Percentiles rank a stretch among this genome's conserved stretches.
phyloP scores from a whole-genome alignment of 768 basidiomycete genomes.

The Hypsizygus marmoreus region DNA sequence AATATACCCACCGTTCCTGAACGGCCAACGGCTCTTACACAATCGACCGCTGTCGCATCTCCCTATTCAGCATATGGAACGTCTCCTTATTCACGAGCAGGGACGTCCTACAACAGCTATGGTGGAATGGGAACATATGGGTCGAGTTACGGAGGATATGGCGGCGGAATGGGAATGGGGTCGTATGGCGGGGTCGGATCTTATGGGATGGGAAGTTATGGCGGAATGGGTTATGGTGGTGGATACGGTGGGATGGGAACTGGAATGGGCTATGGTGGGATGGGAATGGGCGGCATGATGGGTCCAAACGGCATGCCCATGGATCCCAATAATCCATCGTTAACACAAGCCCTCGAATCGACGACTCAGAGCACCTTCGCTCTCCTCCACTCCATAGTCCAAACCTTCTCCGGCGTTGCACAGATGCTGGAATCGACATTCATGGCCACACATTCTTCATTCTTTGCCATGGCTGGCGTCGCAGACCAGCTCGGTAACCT shows the following conservation, averaged over 20 bases:
- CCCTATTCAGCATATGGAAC: constrained; percentile 43
- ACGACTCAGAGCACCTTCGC: constrained; percentile 93
- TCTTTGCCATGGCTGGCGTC: constrained; percentile 96
- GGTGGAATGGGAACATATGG: constrained; percentile 31
- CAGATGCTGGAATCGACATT: constrained; percentile 98
- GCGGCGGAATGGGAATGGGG: constrained; percentile 41
- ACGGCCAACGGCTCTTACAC: constrained; percentile 57
- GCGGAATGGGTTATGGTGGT: constrained; percentile 33
- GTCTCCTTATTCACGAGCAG: constrained; percentile 46
- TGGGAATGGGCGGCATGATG: constrained; percentile 40
- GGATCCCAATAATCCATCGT: constrained; percentile 58
- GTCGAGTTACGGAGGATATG: constrained; percentile 30
- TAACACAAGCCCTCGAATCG: constrained; percentile 85
- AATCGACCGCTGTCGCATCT: constrained; percentile 40
- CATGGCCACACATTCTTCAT: constrained; percentile 94
- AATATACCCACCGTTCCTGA: constrained; percentile 51
- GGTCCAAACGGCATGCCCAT: constrained; percentile 50
- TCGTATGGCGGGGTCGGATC: constrained; percentile 30
- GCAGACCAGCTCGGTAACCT: constrained; percentile 93
- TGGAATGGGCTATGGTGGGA: constrained; percentile 33
- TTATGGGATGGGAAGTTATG: constrained; percentile 39
- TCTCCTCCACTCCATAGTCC: constrained; percentile 92
- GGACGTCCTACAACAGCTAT: constrained; percentile 34
- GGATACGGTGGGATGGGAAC: constrained; percentile 24
- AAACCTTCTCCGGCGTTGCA: constrained; percentile 91